These are phyloP conservation scores for Gryganskiella cystojenkinii DNA, from an alignment of 192 early-diverging fungal species.

Conservation along the genomic window DNA sequence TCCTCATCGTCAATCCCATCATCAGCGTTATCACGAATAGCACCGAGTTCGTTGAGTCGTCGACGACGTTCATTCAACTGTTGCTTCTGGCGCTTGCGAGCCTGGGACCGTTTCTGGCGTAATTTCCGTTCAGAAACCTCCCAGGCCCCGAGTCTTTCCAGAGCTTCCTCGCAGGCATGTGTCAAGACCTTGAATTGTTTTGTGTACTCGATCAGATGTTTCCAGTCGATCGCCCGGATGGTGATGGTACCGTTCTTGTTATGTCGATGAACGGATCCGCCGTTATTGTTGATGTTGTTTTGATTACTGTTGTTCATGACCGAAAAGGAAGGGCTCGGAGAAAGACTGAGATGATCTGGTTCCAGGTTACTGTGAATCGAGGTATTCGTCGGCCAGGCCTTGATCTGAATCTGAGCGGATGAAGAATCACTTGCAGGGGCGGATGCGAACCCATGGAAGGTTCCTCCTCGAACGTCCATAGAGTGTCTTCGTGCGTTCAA, in stretches of 20 bases:
- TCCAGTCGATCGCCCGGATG: conserved; percentile 11
- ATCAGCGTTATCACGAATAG: not conserved
- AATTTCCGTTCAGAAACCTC: conserved; percentile 2
- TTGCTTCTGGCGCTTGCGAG: not conserved
- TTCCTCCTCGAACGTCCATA: not conserved
- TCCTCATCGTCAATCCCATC: conserved; percentile 9
- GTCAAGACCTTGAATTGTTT: conserved; percentile 22
- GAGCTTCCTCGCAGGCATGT: not conserved
- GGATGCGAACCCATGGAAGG: conserved; percentile 3
- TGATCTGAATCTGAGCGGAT: conserved; percentile 18
- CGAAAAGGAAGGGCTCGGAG: not conserved
- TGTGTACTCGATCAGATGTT: conserved; percentile 18
- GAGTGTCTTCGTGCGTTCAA: conserved; percentile 3
- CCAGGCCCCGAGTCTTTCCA: conserved; percentile 21
- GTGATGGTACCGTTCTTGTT: conserved; percentile 2
- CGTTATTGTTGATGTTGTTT: no score
- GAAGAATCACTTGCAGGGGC: not conserved
- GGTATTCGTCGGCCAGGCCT: conserved; percentile 7
- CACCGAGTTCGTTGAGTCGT: not conserved
- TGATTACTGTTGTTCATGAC: no score
- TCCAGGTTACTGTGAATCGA: not conserved
- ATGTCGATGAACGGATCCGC: not conserved
- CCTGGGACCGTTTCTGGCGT: not conserved
- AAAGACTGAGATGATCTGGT: not conserved
- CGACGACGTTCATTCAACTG: conserved; percentile 5